Conservation (phyloP, 2,329 filamentous ascomycete species). For the Curvularia eragrostidis region DNA sequence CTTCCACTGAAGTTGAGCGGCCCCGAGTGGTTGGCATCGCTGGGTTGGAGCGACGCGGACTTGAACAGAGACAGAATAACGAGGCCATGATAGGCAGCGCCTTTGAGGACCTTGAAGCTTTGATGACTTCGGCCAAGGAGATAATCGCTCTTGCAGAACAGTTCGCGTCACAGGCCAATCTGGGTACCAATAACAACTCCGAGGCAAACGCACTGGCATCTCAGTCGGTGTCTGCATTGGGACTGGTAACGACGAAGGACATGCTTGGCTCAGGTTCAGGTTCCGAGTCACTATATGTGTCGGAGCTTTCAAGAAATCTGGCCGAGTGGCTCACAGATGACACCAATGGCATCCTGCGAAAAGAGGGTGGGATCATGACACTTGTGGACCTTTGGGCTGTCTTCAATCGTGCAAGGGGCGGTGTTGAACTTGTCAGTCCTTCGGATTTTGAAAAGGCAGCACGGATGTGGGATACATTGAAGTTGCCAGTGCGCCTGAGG, state of each 20-base stretch:
- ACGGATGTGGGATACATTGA: constrained; percentile 83
- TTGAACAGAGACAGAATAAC: constrained; percentile 89
- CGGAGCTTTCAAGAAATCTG: constrained; percentile 55
- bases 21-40: constrained; percentile 83
- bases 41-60: constrained; percentile 83
- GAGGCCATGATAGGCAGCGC: constrained; percentile 90
- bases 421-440: constrained; percentile 92
- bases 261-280: constrained; percentile 80
- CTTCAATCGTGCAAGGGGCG: constrained; percentile 91
- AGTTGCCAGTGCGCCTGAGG: constrained; percentile 82
- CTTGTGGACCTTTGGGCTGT: constrained; percentile 59
- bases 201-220: constrained; percentile 79
- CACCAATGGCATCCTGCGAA: constrained; percentile 44
- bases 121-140: constrained; percentile 98
- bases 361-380: constrained; percentile 50
- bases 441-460: constrained; percentile 91
- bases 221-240: constrained; percentile 82
- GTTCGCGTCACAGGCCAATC: constrained; percentile 72
- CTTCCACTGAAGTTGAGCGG: constrained; percentile 32
- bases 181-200: constrained; percentile 62
- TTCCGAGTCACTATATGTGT: constrained; percentile 85
- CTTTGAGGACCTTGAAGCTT: constrained; percentile 92
- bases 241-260: constrained; percentile 92
- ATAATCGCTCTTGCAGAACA: constrained; percentile 91
- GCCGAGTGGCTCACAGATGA: constrained; percentile 51